Evolutionary conservation across 177 flowering plant species (phyloP).

Genomic region (Vitis hybrid): DNA sequence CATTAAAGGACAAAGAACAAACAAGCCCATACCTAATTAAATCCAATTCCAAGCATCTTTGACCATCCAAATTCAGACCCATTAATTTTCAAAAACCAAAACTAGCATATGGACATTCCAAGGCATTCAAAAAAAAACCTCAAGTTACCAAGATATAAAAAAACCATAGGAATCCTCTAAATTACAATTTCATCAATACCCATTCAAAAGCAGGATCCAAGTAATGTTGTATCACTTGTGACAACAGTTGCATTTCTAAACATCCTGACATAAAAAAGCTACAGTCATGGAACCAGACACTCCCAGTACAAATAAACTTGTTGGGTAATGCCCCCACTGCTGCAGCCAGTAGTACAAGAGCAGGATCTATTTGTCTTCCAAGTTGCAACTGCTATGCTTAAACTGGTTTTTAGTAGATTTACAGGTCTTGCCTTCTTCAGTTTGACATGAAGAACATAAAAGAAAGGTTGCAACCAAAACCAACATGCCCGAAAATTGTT

Average conservation of each 20-base stretch:
- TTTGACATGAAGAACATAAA: conserved; percentile 39
- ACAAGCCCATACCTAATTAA: neutral
- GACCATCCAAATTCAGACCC: conserved; percentile 21
- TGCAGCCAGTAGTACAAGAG: conserved; percentile 42
- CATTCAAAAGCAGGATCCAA: conserved; percentile 23
- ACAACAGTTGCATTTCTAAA: conserved; percentile 39
- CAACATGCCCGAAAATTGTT: conserved; percentile 51
- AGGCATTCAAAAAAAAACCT: conserved; percentile 19
- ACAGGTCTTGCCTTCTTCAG: conserved; percentile 53
- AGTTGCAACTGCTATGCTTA: conserved; percentile 38
- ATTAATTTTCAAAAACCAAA: conserved; percentile 12
- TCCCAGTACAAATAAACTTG: conserved; percentile 36
- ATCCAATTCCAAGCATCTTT: conserved; percentile 6
- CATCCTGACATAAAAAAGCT: conserved; percentile 35
- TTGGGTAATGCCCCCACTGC: conserved; percentile 39
- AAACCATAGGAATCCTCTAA: conserved; percentile 21
- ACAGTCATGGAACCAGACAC: conserved; percentile 38
- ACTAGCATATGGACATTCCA: conserved; percentile 17
- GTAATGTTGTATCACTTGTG: conserved; percentile 20
- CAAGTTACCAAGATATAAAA: conserved; percentile 16
- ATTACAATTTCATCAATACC: conserved; percentile 23
- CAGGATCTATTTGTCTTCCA: conserved; percentile 42
- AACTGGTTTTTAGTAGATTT: conserved; percentile 33
- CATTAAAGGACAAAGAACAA: neutral
- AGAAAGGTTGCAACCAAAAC: conserved; percentile 46